These are phyloP conservation scores for Albugo laibachii DNA, from an alignment of 352 stramenopile genomes.

Conservation along the genomic window DNA sequence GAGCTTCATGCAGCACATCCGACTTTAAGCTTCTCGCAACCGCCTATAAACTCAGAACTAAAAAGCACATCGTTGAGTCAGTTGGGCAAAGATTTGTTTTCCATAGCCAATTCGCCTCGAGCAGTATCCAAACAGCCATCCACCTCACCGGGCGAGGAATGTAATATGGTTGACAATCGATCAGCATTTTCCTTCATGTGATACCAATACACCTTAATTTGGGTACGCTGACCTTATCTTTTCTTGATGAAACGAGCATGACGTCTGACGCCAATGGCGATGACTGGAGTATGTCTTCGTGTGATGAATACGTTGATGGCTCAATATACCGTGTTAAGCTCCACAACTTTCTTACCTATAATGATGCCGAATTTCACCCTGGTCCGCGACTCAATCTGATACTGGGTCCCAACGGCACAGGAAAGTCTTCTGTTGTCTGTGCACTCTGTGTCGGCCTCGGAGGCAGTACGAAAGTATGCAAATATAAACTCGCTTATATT, in stretches of 20 bases:
- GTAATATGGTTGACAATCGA: slow-evolving; percentile 23
- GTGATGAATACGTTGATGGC: slow-evolving; percentile 63
- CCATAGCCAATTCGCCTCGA: slow-evolving; percentile 64
- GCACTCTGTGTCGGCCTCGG: slow-evolving; percentile 93
- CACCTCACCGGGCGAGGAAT: slow-evolving; percentile 7
- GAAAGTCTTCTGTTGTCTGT: slow-evolving; percentile 90
- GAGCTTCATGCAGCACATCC: neutral
- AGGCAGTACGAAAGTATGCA: slow-evolving; percentile 82
- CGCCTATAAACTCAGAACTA: slow-evolving; percentile 12
- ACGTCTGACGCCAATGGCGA: no score
- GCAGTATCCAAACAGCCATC: slow-evolving; percentile 8
- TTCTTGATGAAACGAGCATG: no score
- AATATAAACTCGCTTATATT: neutral
- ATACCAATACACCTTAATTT: slow-evolving; percentile 3
- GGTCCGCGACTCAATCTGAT: slow-evolving; percentile 94
- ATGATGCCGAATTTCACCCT: slow-evolving; percentile 76
- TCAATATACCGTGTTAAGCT: slow-evolving; percentile 82
- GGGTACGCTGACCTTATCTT: no score
- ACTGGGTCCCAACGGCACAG: slow-evolving; percentile 92
- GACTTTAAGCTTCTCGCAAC: slow-evolving; percentile 6
- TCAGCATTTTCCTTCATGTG: slow-evolving; percentile 75
- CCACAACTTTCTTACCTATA: slow-evolving; percentile 91
- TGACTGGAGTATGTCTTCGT: slow-evolving; percentile 6
- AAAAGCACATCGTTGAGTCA: slow-evolving; percentile 46
- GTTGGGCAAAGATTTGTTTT: slow-evolving; percentile 74